Base-by-base conservation (phyloP, 2,329 filamentous ascomycete species). In the Aspergillus brasiliensis region DNA sequence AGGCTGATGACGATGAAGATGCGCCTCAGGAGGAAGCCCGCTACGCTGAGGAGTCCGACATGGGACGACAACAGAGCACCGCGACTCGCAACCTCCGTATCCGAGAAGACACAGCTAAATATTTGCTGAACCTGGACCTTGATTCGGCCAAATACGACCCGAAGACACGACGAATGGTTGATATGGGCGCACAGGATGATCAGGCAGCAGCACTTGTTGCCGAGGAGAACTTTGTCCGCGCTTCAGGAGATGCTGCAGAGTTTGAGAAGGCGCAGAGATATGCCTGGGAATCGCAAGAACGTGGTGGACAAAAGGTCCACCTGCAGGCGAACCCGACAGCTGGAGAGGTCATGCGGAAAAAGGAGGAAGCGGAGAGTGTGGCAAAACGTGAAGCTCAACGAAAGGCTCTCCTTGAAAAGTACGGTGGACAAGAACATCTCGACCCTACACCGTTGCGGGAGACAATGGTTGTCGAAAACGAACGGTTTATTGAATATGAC, bases 81-180 rank as follows among this genome's bases (percentile, higher is more conserved):
- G 91, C 92, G 6, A 97, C 95, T 1, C 86, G 92, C 60, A 96
- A 98, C 72, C 82, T 99, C 59, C 87, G 95, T 64, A 87, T 99
- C 74, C 86, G 95, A 75, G 95, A 99, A 79, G 95, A 99, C 75
- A 99, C 95, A 0, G 95, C 95, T 21, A 98, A 97, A 72, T 99
- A 99, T 73, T 83, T 99, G 2, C 81, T 97, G 8, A 98, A 98
- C 72, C 85, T 99, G 27, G 95, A 99, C 72, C 83, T 97, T 2
- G 95, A 99, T 71, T 97, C 93, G 1, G 95, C 96, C 1, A 96
- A 96, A 75, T 99, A 99, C 78, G 94, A 99, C 71, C 95, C 95
- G 0, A 99, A 99, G 75, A 97, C 93, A 11, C 86, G 95, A 69
- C 89, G 91, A 8, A 91, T 99, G 83, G 90, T 96, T 21, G 91